phyloP scores from a whole-genome alignment of 2,329 filamentous ascomycete genomes.

The Colletotrichum nymphaeae region DNA sequence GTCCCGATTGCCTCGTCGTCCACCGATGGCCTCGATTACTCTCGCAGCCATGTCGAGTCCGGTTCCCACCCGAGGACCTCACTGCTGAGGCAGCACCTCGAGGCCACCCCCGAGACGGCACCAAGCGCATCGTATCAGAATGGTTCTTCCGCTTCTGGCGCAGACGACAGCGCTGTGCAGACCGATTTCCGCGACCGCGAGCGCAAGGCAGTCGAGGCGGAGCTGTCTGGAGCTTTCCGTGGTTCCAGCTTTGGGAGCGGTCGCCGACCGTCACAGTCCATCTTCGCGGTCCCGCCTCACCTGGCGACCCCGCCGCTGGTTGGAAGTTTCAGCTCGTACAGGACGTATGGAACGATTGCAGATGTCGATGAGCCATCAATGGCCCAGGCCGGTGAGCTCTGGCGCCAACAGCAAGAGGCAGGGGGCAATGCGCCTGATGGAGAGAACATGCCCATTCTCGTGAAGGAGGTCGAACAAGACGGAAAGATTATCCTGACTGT shows the following conservation, averaged over 20 bases:
- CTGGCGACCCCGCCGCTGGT: slow-evolving; percentile 76
- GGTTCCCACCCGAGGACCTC: slow-evolving; percentile 50
- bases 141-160: slow-evolving; percentile 33
- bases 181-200: slow-evolving; percentile 57
- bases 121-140: slow-evolving; percentile 16
- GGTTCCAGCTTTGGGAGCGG: slow-evolving; percentile 44
- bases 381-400: slow-evolving; percentile 61
- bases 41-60: slow-evolving; percentile 52
- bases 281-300: slow-evolving; percentile 69
- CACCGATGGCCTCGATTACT: slow-evolving; percentile 52
- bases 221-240: slow-evolving; percentile 49
- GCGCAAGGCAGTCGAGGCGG: slow-evolving; percentile 58
- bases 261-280: slow-evolving; percentile 52
- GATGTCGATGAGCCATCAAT: slow-evolving; percentile 58
- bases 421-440: slow-evolving; percentile 61
- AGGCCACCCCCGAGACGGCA: slow-evolving; percentile 43
- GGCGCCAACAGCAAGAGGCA: slow-evolving; percentile 64
- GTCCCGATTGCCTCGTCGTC: slow-evolving; percentile 52
- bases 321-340: slow-evolving; percentile 74
- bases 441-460: slow-evolving; percentile 80
- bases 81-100: slow-evolving; percentile 65
- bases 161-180: slow-evolving; percentile 24
- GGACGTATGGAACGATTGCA: slow-evolving; percentile 66
- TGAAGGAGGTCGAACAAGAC: slow-evolving; percentile 90
- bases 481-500: slow-evolving; percentile 86